Conservation (phyloP, 495 filamentous ascomycete species). For the Pseudevernia furfuracea region DNA sequence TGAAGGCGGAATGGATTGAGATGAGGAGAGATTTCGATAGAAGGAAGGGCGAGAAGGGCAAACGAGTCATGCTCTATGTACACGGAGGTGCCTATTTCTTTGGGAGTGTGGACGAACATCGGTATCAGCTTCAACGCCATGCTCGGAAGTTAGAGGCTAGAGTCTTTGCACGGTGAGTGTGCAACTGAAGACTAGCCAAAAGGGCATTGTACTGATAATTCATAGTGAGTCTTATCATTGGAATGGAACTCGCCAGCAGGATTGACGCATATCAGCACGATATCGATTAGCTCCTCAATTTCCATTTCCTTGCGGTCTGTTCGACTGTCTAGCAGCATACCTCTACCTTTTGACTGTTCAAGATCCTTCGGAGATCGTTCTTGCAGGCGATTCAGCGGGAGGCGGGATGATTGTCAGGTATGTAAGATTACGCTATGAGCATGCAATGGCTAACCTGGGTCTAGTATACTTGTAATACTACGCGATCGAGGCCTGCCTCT, state of each 20-base stretch:
- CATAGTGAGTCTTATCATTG: slow-evolving; percentile 32
- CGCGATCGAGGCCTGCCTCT: slow-evolving; percentile 73
- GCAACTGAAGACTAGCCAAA: neutral
- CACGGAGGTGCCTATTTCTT: slow-evolving; percentile 84
- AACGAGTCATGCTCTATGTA: slow-evolving; percentile 84
- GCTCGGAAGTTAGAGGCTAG: slow-evolving; percentile 85
- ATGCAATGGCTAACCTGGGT: slow-evolving; percentile 22
- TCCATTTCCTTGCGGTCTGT: slow-evolving; percentile 84
- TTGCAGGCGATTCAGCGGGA: slow-evolving; percentile 86
- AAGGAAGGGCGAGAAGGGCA: slow-evolving; percentile 53
- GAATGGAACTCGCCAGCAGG: neutral
- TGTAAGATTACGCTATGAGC: neutral
- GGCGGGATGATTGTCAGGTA: slow-evolving; percentile 73
- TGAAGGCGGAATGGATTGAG: slow-evolving; percentile 91
- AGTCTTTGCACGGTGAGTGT: slow-evolving; percentile 61
- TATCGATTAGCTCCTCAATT: slow-evolving; percentile 91
- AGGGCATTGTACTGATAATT: slow-evolving; percentile 25
- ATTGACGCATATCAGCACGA: slow-evolving; percentile 39
- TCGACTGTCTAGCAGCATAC: slow-evolving; percentile 84
- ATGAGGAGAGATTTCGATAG: slow-evolving; percentile 76
- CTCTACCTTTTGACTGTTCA: slow-evolving; percentile 68
- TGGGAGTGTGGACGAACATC: slow-evolving; percentile 87
- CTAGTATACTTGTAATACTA: slow-evolving; percentile 64
- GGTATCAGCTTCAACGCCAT: slow-evolving; percentile 92
- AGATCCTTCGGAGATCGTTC: slow-evolving; percentile 66